Base-by-base conservation (phyloP, 176 grass and related monocot genomes). In the Canna indica region DNA sequence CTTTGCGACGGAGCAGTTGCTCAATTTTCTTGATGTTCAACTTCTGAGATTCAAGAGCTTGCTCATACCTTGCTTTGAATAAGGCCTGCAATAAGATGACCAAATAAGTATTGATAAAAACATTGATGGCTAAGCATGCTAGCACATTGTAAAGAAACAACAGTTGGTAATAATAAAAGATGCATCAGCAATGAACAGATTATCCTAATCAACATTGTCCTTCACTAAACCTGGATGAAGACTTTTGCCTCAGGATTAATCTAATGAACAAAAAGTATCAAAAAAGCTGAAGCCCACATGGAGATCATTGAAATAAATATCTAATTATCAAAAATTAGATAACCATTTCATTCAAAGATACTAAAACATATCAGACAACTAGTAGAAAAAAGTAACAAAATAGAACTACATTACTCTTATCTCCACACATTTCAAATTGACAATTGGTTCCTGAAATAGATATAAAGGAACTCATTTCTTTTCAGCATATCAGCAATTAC, bases 21-120 rank as follows among this genome's bases (percentile, higher is more conserved):
- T 97, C 93, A 71, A 97, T 90, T 77, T 97, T 90, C 79, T 92
- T 97, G 62, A 97, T 97, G 60, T 97, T 97, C 72, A 97, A 81
- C 75, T 91, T 91, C 64, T 97, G 93, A 9, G 93, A 97, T 72
- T 97, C 93, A 41, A 97, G 88, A 25, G 93, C 88, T 82, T 97
- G 93, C 75, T 90, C 93, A 84, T 87, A 97, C 75, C 93, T 91
- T 67, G 93, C 93, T 75, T 97, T 97, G 79, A 97, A 97, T 68
- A 97, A 84, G 78, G 93, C 93, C 93, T 97, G 79, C 26, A 78
- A 44, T 42, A 44, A 58, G 31, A 73, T 38, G 26, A 54, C 33
- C 2, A 73, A 5, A 69, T 7, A 69, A 69, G 2, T 28, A 28
- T 16, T 30, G 12, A 4, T 16, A 42, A 25, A 42, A 25, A 45